A percentile compares a stretch with the other conserved stretches of the same genome.
Conservation (phyloP, 2,329 filamentous ascomycete genomes). For the Ophiocordyceps camponoti-saundersi region DNA sequence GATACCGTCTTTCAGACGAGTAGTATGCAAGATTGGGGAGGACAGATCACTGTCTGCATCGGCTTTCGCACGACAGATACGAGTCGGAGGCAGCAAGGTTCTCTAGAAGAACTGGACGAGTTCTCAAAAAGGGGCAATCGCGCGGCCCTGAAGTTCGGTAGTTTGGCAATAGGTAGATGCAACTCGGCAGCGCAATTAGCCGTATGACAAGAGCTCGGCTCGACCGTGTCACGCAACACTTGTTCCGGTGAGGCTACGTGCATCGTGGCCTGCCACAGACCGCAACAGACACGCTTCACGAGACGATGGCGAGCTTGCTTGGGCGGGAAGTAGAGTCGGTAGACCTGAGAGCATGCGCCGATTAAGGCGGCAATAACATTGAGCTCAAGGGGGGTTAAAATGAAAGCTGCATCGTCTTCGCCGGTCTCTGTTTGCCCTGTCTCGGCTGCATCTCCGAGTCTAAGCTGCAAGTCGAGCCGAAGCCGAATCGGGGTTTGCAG, state of each 20-base stretch:
- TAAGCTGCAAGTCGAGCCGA: background rate
- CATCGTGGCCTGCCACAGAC: background rate
- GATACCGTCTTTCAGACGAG: background rate
- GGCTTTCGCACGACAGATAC: background rate
- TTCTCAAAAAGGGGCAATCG: background rate
- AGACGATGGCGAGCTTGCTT: background rate
- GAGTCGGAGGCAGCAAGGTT: background rate
- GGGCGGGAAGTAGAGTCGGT: background rate
- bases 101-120: background rate
- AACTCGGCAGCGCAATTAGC: background rate
- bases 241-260: background rate
- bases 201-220: background rate
- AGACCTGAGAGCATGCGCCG: background rate
- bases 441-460: background rate
- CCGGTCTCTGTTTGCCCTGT: background rate
- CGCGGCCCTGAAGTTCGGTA: background rate
- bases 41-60: background rate
- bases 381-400: no score
- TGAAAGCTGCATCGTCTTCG: background rate
- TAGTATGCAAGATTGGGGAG: background rate
- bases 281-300: background rate
- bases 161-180: background rate
- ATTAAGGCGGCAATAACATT: background rate
- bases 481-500: background rate
- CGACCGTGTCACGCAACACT: background rate